These are phyloP conservation scores for Alternaria sp. DNA, from an alignment of 2,329 filamentous ascomycete genomes.

Conservation along the genomic window DNA sequence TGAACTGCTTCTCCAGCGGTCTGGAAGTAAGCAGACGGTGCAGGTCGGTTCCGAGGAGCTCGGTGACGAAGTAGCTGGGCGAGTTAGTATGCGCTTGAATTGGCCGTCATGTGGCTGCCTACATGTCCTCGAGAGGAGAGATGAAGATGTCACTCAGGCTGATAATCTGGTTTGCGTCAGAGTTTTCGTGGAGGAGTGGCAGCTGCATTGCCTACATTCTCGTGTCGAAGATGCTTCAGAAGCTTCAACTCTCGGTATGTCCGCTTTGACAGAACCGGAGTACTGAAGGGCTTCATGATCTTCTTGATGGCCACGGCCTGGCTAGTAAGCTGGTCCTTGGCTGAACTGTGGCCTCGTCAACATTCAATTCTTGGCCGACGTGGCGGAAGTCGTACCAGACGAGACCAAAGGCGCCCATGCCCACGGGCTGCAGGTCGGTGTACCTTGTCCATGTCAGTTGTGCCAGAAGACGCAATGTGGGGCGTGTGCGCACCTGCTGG, in stretches of 20 bases:
- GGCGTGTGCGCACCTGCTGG: conserved; percentile 75
- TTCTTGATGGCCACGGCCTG: conserved; percentile 99
- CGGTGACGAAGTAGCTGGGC: conserved; percentile 92
- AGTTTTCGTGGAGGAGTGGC: conserved; percentile 2
- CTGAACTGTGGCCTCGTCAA: conserved; percentile 70
- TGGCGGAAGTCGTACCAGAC: conserved; percentile 74
- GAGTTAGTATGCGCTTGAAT: conserved; percentile 27
- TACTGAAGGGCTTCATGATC: conserved; percentile 99
- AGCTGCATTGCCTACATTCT: conserved; percentile 73
- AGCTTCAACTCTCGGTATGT: conserved; percentile 98
- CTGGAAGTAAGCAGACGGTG: conserved; percentile 94
- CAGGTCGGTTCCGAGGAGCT: conserved; percentile 94
- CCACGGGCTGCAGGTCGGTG: conserved; percentile 96
- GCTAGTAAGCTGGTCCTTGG: conserved; percentile 95
- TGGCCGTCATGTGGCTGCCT: conserved; percentile 49
- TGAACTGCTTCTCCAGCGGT: conserved; percentile 98
- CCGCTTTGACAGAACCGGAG: conserved; percentile 95
- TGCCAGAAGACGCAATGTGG: conserved; percentile 33
- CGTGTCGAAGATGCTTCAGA: conserved; percentile 93
- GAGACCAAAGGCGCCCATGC: conserved; percentile 98
- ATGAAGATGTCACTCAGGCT: conserved; percentile 99
- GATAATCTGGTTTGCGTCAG: conserved; percentile 71
- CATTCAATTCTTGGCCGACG: conserved; percentile 8
- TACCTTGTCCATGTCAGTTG: conserved; percentile 68
- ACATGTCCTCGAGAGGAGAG: conserved; percentile 98